Base-by-base conservation (phyloP, 2,329 filamentous ascomycete species). In the Davidsoniella virescens region DNA sequence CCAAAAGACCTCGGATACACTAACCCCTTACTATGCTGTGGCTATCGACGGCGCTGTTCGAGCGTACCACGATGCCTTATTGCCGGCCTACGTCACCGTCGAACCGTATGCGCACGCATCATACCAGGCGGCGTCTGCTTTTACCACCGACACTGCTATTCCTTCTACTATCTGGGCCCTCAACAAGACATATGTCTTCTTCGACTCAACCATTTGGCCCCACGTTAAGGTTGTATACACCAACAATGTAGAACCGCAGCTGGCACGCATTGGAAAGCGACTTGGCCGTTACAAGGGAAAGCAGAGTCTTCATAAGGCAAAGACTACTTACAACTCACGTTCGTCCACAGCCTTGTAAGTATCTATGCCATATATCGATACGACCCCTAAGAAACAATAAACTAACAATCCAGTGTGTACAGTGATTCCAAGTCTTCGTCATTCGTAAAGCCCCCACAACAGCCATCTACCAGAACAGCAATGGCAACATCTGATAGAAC, bases 221-320 rank as follows among this genome's bases (percentile, higher is more conserved):
- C 81, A 83, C 56, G 55, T 95, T 9, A 78, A 83, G 23, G 73
- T 84, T 12, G 67, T 95, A 4, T 96, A 96, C 60, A 76, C 81
- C 9, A 81, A 94, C 60, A 94, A 94, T 58, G 88, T 98, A 3
- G 88, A 96, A 66, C 93, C 93, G 12, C 93, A 98, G 64, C 73
- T 98, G 12, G 76, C 90, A 51, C 86, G 87, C 59, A 96, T 98
- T 59, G 85, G 86, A 10, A 84, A 95, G 67, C 80, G 88, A 43
- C 74, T 98, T 9, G 88, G 87, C 39, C 73, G 83, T 44, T 85
- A 87, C 64, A 80, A 56, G 72, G 75, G 17, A 68, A 64, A 52
- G 56, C 58, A 51, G 61, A 8, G 51, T 54, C 26, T 44, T 54
- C 44, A 66, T 45, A 63, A 63, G 53, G 57, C 59, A 5, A 64